Percentiles rank a stretch among this genome's conserved stretches.
Evolutionary conservation across 202 grass and related monocot genomes (phyloP).

Genomic region (Thinopyrum obtusiflorum): DNA sequence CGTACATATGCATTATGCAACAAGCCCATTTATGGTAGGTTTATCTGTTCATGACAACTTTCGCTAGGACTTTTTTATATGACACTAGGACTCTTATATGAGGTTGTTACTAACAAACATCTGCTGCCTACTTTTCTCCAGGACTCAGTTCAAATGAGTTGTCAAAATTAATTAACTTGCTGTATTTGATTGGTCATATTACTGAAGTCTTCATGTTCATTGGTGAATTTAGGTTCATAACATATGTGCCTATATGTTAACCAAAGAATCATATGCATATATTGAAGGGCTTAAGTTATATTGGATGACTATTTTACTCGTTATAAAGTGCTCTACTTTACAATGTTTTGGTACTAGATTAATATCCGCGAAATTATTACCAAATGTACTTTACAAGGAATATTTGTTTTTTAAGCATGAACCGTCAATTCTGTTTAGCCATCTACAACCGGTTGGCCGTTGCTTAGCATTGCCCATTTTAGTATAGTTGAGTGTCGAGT

Average conservation of each 20-base stretch:
- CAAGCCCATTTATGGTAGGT: background rate
- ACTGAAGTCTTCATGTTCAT: background rate
- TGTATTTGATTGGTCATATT: background rate
- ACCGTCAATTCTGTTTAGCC: background rate
- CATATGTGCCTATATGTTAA: background rate
- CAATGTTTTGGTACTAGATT: background rate
- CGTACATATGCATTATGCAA: constrained; percentile 5
- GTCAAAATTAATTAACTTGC: constrained; percentile 12
- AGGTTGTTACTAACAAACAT: background rate
- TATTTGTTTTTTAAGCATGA: background rate
- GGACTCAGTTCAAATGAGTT: background rate
- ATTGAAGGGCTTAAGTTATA: background rate
- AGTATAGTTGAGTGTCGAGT: background rate
- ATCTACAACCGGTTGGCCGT: background rate
- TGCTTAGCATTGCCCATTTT: background rate
- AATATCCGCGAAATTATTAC: background rate
- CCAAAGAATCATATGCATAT: background rate
- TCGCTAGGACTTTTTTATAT: background rate
- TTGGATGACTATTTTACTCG: background rate
- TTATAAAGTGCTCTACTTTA: background rate
- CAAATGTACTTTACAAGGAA: background rate
- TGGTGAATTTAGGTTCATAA: background rate
- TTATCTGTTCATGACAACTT: background rate
- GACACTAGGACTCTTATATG: background rate
- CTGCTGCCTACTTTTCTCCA: background rate